These are phyloP conservation scores for Ascochyta koolunga DNA, from an alignment of 2,329 filamentous ascomycete genomes.

Conservation along the genomic window DNA sequence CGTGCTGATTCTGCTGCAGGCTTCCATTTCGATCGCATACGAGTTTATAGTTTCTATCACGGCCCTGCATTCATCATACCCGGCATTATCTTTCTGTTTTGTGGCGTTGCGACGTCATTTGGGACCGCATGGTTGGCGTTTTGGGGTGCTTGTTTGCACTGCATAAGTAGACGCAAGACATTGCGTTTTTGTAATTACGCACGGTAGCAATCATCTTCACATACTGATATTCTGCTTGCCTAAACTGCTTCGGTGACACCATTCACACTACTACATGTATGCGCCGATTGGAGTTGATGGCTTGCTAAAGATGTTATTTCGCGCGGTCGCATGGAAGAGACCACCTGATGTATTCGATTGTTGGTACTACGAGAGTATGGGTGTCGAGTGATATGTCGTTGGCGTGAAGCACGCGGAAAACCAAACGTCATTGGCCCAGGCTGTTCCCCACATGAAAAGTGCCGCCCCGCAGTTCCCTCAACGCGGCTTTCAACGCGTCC, in stretches of 20 bases:
- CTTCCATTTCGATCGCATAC: background rate
- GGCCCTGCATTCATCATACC: background rate
- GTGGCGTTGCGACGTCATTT: conserved; percentile 1
- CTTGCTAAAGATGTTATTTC: background rate
- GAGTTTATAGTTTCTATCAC: background rate
- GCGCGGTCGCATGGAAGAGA: background rate
- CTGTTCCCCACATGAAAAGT: conserved; percentile 5
- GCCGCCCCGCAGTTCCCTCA: background rate
- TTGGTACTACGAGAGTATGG: too few species aligned
- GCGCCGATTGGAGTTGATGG: too few species aligned
- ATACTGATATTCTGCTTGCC: background rate
- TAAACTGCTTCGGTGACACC: background rate
- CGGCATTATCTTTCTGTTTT: background rate
- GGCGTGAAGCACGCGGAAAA: too few species aligned
- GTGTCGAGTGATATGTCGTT: background rate
- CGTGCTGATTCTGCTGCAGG: background rate
- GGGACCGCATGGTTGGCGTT: conserved; percentile 8
- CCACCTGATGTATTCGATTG: background rate
- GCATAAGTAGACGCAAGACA: background rate
- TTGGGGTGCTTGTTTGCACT: background rate
- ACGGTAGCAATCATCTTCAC: background rate
- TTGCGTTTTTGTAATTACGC: too few species aligned
- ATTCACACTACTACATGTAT: too few species aligned
- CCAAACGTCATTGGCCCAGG: conserved; percentile 7
- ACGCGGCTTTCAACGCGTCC: background rate